Base-by-base conservation (phyloP, 2,329 filamentous ascomycete genomes). In the Apiospora phragmitis region DNA sequence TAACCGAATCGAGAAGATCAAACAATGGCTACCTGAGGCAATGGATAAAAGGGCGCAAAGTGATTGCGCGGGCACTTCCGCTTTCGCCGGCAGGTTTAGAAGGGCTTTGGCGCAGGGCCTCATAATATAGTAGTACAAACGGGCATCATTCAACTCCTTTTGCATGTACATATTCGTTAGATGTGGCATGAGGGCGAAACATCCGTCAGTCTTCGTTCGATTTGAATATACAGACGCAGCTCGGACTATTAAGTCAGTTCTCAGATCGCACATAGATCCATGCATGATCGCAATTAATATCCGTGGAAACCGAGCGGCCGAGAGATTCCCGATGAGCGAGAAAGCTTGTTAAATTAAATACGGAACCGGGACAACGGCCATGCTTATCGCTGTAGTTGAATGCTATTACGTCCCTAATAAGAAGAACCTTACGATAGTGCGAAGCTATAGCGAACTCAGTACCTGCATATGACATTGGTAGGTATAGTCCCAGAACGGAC, bases 1-100 rank as follows among this genome's bases (percentile, higher is more conserved):
- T 70, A 89, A 88, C 71, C 84, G 92, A 29, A 87, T 93, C 71
- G 84, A 88, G 75, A 90, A 90, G 79, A 92, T 94, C 69, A 78
- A 83, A 69, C 86, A 90, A 73, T 94, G 89, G 88, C 76, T 91
- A 78, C 86, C 88, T 0, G 80, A 87, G 73, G 89, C 89, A 2
- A 74, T 89, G 74, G 83, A 88, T 55, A 90, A 86, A 79, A 82
- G 85, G 72, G 76, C 80, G 26, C 79, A 84, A 70, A 90, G 88
- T 77, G 86, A 88, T 70, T 91, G 89, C 74, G 78, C 77, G 68
- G 84, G 85, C 38, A 88, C 86, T 2, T 79, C 84, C 35, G 81
- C 82, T 5, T 89, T 88, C 79, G 88, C 88, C 2, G 83, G 86
- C 65, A 77, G 83, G 66, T 90, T 90, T 76, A 84, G 83, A 74